Percentiles rank a stretch among this genome's conserved stretches.
Conservation (phyloP, 2,329 filamentous ascomycete species). For the Emmonsiellopsis sp. region DNA sequence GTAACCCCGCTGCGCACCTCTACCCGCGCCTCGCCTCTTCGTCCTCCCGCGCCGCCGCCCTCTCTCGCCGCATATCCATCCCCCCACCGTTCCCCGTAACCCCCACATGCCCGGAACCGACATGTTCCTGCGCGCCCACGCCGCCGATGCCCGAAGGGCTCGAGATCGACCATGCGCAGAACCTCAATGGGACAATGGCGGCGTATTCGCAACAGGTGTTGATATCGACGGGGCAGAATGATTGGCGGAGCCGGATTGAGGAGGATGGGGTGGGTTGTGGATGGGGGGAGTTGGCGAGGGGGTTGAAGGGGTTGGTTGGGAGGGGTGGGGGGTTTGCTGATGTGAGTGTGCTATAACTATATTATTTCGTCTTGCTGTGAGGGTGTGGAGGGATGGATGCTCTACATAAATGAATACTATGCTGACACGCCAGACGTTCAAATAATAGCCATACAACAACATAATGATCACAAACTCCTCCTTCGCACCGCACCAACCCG, state of each 20-base stretch:
- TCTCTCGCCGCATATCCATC: constrained; percentile 22
- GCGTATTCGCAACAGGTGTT: constrained; percentile 74
- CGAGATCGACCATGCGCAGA: constrained; percentile 62
- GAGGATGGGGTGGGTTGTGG: constrained; percentile 54
- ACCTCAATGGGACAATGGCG: constrained; percentile 67
- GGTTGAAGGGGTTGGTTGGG: constrained; percentile 60
- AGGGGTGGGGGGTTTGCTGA: constrained; percentile 58
- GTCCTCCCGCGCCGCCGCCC: background rate
- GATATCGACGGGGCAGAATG: constrained; percentile 67
- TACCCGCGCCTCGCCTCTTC: constrained; percentile 6
- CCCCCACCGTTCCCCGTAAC: constrained; percentile 39
- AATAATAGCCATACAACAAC: constrained; percentile 75
- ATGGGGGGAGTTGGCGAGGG: constrained; percentile 46
- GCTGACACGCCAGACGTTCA: too few species aligned
- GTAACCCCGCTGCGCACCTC: constrained; percentile 11
- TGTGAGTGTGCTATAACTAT: constrained; percentile 40
- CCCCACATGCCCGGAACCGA: constrained; percentile 61
- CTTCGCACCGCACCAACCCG: constrained; percentile 45
- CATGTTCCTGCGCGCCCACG: constrained; percentile 65
- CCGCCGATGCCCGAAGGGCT: constrained; percentile 60
- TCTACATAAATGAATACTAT: constrained; percentile 2
- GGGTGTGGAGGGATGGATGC: background rate
- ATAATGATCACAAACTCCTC: constrained; percentile 69
- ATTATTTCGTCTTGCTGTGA: background rate
- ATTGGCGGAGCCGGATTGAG: constrained; percentile 80